These are phyloP conservation scores for Coemansia sp. DNA, from an alignment of 192 early-diverging fungal species.

Conservation along the genomic window DNA sequence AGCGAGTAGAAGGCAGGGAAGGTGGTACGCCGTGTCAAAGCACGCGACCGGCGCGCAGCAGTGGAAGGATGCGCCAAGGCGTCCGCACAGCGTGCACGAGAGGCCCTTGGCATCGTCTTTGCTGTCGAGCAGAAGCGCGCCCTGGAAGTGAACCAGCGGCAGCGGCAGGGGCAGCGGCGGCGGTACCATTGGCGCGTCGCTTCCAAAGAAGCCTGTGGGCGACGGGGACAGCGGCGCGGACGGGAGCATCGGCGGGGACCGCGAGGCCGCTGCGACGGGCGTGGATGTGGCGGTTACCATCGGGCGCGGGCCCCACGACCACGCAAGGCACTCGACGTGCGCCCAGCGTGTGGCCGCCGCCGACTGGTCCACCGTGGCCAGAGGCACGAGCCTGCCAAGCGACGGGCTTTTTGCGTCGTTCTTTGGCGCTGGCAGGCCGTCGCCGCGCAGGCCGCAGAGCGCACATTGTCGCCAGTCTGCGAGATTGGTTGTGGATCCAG, in stretches of 20 bases:
- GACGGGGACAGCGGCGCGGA: neutral
- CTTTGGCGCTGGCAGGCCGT: conserved; percentile 9
- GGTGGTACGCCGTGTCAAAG: conserved; percentile 36
- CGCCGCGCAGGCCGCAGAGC: conserved; percentile 40
- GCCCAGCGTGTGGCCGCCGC: conserved; percentile 24
- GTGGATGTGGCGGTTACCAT: neutral
- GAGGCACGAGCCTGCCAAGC: conserved; percentile 36
- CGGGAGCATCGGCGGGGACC: neutral
- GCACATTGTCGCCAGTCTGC: conserved; percentile 28
- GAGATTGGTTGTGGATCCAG: too few species aligned
- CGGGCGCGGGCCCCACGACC: conserved; percentile 52
- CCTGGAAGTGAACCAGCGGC: conserved; percentile 35
- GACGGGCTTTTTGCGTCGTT: neutral
- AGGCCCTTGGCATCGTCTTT: neutral
- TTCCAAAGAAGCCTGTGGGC: neutral
- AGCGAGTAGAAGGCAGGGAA: conserved; percentile 42
- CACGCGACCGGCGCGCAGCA: conserved; percentile 51
- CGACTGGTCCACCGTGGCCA: conserved; percentile 3
- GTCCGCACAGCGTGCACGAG: conserved; percentile 27
- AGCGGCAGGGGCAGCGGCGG: neutral
- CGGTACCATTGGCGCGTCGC: neutral
- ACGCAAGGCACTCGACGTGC: conserved; percentile 51
- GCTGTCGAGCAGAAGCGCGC: conserved; percentile 12
- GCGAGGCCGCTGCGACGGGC: neutral
- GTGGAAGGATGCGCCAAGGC: conserved; percentile 38